phyloP scores from a whole-genome alignment of 208 protist species.

The Endotrypanum monterogeii region DNA sequence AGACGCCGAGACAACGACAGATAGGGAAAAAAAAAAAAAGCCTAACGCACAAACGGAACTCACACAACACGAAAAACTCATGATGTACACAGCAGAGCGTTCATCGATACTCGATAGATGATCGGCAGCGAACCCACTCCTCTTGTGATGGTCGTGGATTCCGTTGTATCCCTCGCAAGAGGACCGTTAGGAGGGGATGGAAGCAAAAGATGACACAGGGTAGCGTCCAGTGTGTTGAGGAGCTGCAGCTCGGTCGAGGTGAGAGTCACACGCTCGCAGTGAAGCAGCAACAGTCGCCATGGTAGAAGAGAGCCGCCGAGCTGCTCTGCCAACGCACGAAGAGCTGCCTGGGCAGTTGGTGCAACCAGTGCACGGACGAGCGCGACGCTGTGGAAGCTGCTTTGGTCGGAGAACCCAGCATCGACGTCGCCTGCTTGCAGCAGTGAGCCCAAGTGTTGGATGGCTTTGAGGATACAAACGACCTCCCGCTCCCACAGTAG shows the following conservation, averaged over 20 bases:
- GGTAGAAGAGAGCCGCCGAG: slow-evolving; percentile 34
- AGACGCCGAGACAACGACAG: background rate
- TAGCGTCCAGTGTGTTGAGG: slow-evolving; percentile 14
- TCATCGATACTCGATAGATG: background rate
- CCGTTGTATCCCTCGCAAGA: background rate
- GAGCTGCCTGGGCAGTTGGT: slow-evolving; percentile 31
- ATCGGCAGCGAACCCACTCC: slow-evolving; percentile 1
- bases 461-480: slow-evolving; percentile 16
- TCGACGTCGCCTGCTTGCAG: background rate
- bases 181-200: background rate
- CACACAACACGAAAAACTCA: background rate
- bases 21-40: background rate
- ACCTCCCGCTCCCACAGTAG: slow-evolving; percentile 26
- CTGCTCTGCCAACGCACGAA: slow-evolving; percentile 42
- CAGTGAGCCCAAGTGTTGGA: slow-evolving; percentile 17
- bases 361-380: slow-evolving; percentile 6
- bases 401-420: background rate
- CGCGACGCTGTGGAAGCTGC: background rate
- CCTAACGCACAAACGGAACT: background rate
- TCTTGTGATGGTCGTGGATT: background rate
- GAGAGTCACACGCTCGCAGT: slow-evolving; percentile 1
- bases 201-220: slow-evolving; percentile 17
- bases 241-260: slow-evolving; percentile 11
- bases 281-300: slow-evolving; percentile 14
- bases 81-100: background rate